Evolutionary conservation across 345 rosid species (phyloP), one percentile per base, ranked within the genome.

Genomic region (Odontarrhena argentea): DNA sequence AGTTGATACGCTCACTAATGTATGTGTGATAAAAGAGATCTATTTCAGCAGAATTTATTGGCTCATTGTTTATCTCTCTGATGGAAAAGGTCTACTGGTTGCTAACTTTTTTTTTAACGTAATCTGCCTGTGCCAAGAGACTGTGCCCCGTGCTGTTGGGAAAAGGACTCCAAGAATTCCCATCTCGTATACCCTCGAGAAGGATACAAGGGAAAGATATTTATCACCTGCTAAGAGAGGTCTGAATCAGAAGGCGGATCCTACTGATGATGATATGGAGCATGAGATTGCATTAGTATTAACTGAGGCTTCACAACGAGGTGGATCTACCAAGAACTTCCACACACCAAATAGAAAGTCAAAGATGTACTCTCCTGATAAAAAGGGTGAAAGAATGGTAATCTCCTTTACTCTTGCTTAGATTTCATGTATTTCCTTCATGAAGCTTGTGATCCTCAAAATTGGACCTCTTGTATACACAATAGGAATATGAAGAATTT

Each of bases 111-210:
- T 46, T 11, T 45, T 28, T 59, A 70, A 67, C 69, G 58, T 76
- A 69, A 67, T 42, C 63, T 74, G 59, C 77, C 44, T 68, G 69
- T 68, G 15, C 64, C 42, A 75, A 88, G 96, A 78, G 71, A 83
- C 80, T 76, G 67, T 77, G 78, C 86, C 92, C 25, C 90, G 92
- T 71, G 90, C 90, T 64, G 92, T 88, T 76, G 96, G 92, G 42
- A 88, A 85, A 83, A 79, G 96, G 82, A 88, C 90, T 52, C 96
- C 96, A 65, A 84, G 96, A 63, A 83, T 88, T 54, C 90, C 92
- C 51, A 81, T 86, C 76, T 71, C 87, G 54, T 77, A 66, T 79
- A 63, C 86, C 58, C 75, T 38, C 66, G 85, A 83, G 55, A 88
- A 82, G 77, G 85, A 74, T 69, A 75, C 55, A 56, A 74, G 68